These are phyloP conservation scores for Solanum okadae DNA, from an alignment of 257 asterid species.

Conservation along the genomic window DNA sequence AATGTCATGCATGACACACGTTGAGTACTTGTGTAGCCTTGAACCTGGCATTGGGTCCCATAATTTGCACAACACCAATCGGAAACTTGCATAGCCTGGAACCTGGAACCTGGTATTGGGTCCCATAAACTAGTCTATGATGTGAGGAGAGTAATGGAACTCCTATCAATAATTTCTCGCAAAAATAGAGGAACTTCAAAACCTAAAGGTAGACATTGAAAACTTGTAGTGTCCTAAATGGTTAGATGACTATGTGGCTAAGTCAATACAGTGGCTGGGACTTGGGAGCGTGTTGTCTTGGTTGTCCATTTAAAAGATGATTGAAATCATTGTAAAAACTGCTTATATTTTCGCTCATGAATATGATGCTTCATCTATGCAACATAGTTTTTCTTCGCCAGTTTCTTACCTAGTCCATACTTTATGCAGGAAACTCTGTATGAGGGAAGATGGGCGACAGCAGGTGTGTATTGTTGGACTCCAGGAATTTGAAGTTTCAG, in stretches of 20 bases:
- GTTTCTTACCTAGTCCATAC: background rate
- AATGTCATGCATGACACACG: background rate
- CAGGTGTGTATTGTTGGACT: slow-evolving; percentile 99
- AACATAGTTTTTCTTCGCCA: background rate
- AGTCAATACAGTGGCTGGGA: background rate
- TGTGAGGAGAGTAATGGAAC: background rate
- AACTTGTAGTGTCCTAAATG: background rate
- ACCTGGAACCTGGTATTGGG: background rate
- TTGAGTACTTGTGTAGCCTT: background rate
- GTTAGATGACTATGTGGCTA: background rate
- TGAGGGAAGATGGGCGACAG: slow-evolving; percentile 99
- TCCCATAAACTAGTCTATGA: background rate
- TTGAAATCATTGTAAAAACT: background rate
- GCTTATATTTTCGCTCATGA: background rate
- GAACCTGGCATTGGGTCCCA: background rate
- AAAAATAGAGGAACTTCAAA: background rate
- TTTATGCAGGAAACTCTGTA: slow-evolving; percentile 71
- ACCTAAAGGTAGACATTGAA: background rate
- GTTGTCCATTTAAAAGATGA: background rate
- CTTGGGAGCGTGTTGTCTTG: background rate
- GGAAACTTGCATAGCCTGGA: background rate
- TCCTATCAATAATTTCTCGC: background rate
- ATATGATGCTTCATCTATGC: background rate
- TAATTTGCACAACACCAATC: background rate
- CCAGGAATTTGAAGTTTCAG: slow-evolving; percentile 98